Evolutionary conservation across 2,329 filamentous ascomycete species (phyloP).

Genomic region (Aspergillus niger): DNA sequence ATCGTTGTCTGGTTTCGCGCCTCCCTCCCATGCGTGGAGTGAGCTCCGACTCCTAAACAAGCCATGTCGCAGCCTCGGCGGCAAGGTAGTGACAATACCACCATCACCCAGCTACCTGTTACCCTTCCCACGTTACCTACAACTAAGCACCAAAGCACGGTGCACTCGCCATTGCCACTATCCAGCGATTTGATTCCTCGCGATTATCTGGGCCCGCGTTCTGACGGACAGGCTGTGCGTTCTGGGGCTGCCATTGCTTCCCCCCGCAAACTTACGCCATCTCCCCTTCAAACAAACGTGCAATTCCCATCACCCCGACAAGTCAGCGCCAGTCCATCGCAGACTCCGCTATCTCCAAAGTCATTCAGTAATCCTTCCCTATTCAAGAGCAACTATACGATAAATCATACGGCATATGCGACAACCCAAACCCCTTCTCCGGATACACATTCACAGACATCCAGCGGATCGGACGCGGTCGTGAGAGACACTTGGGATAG

Average conservation of each 20-base stretch:
- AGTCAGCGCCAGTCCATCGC: constrained; percentile 27
- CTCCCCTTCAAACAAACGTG: constrained; percentile 34
- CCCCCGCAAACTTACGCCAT: constrained; percentile 33
- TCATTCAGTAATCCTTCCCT: constrained; percentile 28
- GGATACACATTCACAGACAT: constrained; percentile 22
- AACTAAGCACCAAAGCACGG: constrained; percentile 13
- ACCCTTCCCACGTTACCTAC: constrained; percentile 7
- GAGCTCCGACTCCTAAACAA: constrained; percentile 24
- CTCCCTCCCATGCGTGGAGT: constrained; percentile 16
- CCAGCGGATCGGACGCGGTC: constrained; percentile 16
- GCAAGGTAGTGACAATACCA: constrained; percentile 31
- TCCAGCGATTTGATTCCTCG: constrained; percentile 36
- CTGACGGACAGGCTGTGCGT: constrained; percentile 29
- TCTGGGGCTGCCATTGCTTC: constrained; percentile 23
- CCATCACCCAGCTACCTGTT: constrained; percentile 19
- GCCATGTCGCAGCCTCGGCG: constrained; percentile 40
- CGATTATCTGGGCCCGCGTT: constrained; percentile 37
- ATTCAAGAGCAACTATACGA: constrained; percentile 25
- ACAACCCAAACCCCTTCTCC: constrained; percentile 32
- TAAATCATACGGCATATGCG: constrained; percentile 31
- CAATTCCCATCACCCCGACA: constrained; percentile 23
- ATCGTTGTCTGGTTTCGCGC: constrained; percentile 15
- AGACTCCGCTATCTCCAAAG: constrained; percentile 30
- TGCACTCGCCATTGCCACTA: constrained; percentile 17
- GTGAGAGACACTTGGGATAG: constrained; percentile 16